Base-by-base conservation (phyloP, 1,284 basidiomycete species). In the Golubevia sp. region DNA sequence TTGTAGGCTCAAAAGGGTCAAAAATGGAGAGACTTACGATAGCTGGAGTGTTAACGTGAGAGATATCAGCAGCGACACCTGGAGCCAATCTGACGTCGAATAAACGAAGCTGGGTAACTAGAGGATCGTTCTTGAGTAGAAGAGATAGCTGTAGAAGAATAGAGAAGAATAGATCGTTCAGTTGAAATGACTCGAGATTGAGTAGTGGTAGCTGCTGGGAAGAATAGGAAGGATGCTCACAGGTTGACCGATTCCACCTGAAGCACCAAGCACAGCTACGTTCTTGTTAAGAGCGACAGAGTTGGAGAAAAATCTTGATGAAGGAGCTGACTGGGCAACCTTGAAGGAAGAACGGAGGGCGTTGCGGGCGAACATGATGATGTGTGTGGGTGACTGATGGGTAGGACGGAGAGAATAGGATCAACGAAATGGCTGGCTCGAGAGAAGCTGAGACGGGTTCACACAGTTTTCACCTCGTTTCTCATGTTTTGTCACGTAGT, bases 41-140 rank as follows among this genome's bases (percentile, higher is more conserved):
- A 84, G 92, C 91, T 49, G 88, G 88, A 63, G 93, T 92, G 85
- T 97, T 94, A 82, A 99, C 90, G 87, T 98, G 96, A 86, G 73
- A 71, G 57, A 84, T 90, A 86, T 95, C 93, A 52, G 92, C 92
- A 70, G 92, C 93, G 68, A 98, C 79, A 82, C 80, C 78, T 61
- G 76, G 79, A 49, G 79, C 74, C 34, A 81, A 75, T 54, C 80
- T 77, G 53, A n/a, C 70, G 62, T 83, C 76, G 68, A 76, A 81
- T 27, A 83, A 73, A 23, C 78, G 71, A 23, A 85, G 88, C 90
- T 70, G 88, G 87, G 91, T 88, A 74, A 94, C 92, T 71, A 92
- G 86, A 48, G 91, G 91, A 87, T 96, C 91, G 70, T 86, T 88
- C 87, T 96, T 95, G 83, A 95, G 89, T 73, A 96, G 87, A 71